Evolutionary conservation across 2,329 filamentous ascomycete genomes (phyloP).

Genomic region (Nemania sp.): DNA sequence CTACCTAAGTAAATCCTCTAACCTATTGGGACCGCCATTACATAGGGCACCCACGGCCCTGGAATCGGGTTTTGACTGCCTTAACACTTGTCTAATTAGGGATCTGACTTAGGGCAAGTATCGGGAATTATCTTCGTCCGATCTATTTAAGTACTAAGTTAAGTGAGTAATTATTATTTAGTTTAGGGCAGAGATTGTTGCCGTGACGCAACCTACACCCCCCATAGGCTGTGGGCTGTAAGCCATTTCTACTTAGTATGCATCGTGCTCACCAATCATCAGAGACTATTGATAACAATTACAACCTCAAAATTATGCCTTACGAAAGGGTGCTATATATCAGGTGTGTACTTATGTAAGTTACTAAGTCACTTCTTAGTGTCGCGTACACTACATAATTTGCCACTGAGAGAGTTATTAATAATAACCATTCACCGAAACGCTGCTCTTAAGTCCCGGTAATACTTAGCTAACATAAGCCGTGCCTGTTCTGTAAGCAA

Average conservation of each 20-base stretch:
- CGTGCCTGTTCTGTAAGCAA: slow-evolving; percentile 18
- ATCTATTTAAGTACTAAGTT: no score
- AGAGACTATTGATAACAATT: neutral
- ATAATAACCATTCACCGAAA: neutral
- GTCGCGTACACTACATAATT: slow-evolving; percentile 1
- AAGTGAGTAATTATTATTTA: neutral
- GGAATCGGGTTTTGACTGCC: neutral
- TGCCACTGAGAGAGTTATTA: slow-evolving; percentile 21
- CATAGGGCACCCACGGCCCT: slow-evolving; percentile 8
- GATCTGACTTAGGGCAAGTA: neutral
- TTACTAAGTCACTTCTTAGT: neutral
- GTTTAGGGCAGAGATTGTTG: neutral
- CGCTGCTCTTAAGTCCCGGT: slow-evolving; percentile 1
- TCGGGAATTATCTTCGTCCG: slow-evolving; percentile 15
- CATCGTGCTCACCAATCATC: neutral
- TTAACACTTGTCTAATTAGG: neutral
- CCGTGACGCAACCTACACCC: no score
- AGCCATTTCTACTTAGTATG: neutral
- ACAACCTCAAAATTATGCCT: slow-evolving; percentile 3
- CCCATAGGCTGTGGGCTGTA: neutral
- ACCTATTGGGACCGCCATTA: no score
- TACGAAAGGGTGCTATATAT: neutral
- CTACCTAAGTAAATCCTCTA: no score
- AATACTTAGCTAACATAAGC: neutral
- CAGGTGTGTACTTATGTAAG: neutral